A percentile compares a stretch with the other conserved stretches of the same genome.
Conservation (phyloP, 805 yeast species). For the Diddensiella santjacobensis region DNA sequence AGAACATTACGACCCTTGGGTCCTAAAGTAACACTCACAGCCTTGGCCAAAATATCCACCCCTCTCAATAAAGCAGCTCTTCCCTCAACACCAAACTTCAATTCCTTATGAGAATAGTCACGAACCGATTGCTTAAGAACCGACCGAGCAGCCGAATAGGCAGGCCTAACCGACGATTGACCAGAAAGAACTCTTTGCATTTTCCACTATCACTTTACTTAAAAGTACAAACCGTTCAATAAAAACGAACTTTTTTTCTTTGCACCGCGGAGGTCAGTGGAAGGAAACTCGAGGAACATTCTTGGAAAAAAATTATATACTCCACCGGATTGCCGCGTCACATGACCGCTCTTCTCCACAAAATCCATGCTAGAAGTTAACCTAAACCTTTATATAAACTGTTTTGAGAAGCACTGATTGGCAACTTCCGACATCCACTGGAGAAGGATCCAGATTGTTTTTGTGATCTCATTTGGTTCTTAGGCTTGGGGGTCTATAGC, state of each 20-base stretch:
- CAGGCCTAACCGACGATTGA: slow-evolving; percentile 18
- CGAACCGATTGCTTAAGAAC: slow-evolving; percentile 30
- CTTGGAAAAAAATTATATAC: slow-evolving; percentile 4
- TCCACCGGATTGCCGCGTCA: neutral
- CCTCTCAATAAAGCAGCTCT: slow-evolving; percentile 92
- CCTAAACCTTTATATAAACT: no score
- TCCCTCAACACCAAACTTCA: slow-evolving; percentile 95
- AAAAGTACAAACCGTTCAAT: no score
- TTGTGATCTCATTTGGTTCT: no score
- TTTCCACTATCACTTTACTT: neutral
- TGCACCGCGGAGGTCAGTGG: no score
- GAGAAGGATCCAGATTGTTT: no score
- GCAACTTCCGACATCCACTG: no score
- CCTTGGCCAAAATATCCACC: slow-evolving; percentile 91
- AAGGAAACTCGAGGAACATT: slow-evolving; percentile 2
- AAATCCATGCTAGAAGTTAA: no score
- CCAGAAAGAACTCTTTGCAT: slow-evolving; percentile 25
- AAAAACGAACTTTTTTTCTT: no score
- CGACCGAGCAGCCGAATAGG: slow-evolving; percentile 11
- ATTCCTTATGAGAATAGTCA: slow-evolving; percentile 68
- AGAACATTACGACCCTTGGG: slow-evolving; percentile 97
- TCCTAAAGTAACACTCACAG: slow-evolving; percentile 94
- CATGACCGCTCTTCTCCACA: neutral
- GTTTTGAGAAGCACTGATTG: no score
- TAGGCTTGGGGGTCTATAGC: no score